phyloP scores from a whole-genome alignment of 768 basidiomycete genomes.

The Imleria badia region DNA sequence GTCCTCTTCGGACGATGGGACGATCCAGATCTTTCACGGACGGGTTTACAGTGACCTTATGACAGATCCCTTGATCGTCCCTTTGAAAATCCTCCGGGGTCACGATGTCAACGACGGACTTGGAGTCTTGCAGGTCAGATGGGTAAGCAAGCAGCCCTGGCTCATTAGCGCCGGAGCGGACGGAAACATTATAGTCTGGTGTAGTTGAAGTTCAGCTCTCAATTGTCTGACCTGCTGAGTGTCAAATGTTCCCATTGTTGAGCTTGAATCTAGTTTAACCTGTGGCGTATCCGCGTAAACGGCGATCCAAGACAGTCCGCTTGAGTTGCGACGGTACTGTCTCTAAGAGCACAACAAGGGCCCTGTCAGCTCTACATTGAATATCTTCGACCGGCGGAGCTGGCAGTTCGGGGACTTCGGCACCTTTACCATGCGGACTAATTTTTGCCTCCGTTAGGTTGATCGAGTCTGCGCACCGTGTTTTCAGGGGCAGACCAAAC shows the following conservation, averaged over 20 bases:
- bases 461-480: background rate
- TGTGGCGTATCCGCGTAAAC: conserved; percentile 20
- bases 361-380: background rate
- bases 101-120: conserved; percentile 83
- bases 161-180: conserved; percentile 91
- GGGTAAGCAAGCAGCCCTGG: conserved; percentile 92
- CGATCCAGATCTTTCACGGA: conserved; percentile 95
- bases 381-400: background rate
- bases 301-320: conserved; percentile 1
- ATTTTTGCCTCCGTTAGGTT: conserved; percentile 11
- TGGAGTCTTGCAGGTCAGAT: conserved; percentile 87
- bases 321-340: conserved; percentile 8
- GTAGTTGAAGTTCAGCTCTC: conserved; percentile 50
- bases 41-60: conserved; percentile 93
- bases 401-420: background rate
- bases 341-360: conserved; percentile 7
- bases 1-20: conserved; percentile 94
- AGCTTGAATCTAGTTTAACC: conserved; percentile 18
- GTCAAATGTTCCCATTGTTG: conserved; percentile 24
- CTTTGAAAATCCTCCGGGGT: conserved; percentile 93
- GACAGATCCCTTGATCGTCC: conserved; percentile 97
- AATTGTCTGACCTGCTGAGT: conserved; percentile 31
- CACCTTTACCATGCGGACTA: background rate
- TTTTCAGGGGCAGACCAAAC: background rate
- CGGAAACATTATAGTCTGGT: conserved; percentile 87